Conservation (phyloP, 495 filamentous ascomycete genomes). For the Penicillium coprophilum region DNA sequence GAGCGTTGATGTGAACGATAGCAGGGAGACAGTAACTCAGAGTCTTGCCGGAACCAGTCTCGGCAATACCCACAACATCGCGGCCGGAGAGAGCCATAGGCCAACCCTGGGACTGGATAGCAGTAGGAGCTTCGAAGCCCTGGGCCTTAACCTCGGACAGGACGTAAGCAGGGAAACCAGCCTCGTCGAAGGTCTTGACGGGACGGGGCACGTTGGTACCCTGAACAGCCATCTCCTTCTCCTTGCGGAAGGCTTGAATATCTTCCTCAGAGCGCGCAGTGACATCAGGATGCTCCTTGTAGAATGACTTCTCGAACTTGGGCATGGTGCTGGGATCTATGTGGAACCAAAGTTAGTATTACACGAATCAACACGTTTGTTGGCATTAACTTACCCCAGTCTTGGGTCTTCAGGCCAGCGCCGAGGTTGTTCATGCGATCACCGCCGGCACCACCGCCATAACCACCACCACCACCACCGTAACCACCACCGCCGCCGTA, state of each 20-base stretch:
- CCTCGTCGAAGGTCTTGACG: conserved; percentile 95
- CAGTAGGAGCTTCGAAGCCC: conserved; percentile 86
- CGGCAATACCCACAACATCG: conserved; percentile 98
- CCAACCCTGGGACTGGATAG: conserved; percentile 98
- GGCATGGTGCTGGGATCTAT: conserved; percentile 75
- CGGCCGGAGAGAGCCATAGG: conserved; percentile 98
- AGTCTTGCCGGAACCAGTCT: conserved; percentile 99
- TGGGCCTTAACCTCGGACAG: conserved; percentile 98
- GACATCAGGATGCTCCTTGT: conserved; percentile 88
- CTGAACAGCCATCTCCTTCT: conserved; percentile 74
- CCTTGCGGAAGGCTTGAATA: conserved; percentile 80
- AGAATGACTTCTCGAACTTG: conserved; percentile 99
- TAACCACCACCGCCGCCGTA: conserved; percentile 56
- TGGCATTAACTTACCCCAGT: conserved; percentile 65
- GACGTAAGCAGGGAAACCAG: conserved; percentile 93
- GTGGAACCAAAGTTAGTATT: conserved; percentile 28
- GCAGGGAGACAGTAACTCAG: conserved; percentile 97
- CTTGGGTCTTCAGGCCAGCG: conserved; percentile 76
- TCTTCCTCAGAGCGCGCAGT: conserved; percentile 70
- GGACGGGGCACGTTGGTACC: conserved; percentile 83
- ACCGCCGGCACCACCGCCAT: conserved; percentile 63
- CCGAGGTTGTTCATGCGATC: conserved; percentile 95
- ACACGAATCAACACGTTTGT: background rate
- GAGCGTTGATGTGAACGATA: conserved; percentile 99
- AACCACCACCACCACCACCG: conserved; percentile 46